phyloP scores from a whole-genome alignment of 768 basidiomycete species.

The Cystofilobasidium bisporidii region DNA sequence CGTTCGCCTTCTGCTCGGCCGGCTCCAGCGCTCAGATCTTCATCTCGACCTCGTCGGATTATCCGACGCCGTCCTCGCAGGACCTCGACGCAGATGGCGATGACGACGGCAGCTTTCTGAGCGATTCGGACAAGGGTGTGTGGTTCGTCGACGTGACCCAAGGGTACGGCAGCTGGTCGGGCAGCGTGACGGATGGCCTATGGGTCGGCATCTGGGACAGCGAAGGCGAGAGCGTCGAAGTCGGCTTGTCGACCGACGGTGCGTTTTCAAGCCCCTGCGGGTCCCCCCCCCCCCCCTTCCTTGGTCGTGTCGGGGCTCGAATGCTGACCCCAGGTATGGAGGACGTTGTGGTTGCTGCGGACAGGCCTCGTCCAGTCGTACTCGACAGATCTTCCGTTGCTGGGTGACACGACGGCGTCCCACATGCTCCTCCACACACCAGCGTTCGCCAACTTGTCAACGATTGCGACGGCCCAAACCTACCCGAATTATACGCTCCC shows the following conservation, averaged over 20 bases:
- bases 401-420: conserved; percentile 38
- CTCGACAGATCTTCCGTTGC: conserved; percentile 28
- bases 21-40: not conserved
- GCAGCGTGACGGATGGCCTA: conserved; percentile 19
- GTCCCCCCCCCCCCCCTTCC: not conserved
- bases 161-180: conserved; percentile 39
- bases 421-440: conserved; percentile 37
- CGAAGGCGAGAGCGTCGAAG: conserved; percentile 30
- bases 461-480: conserved; percentile 29
- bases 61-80: not conserved
- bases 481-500: conserved; percentile 41
- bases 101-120: not conserved
- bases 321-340: too few relatives aligned
- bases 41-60: conserved; percentile 8
- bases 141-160: not conserved
- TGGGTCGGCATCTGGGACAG: conserved; percentile 30
- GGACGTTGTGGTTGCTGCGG: too few relatives aligned
- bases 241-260: conserved; percentile 33
- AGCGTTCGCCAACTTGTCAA: conserved; percentile 28
- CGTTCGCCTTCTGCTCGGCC: conserved; percentile 13
- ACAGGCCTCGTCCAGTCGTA: conserved; percentile 20
- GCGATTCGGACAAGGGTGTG: not conserved
- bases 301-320: too few relatives aligned
- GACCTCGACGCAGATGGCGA: not conserved
- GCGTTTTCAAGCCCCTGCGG: conserved; percentile 15